Percentiles rank a stretch among this genome's conserved stretches.
Conservation (phyloP, 495 filamentous ascomycete species). For the Apodospora peruviana region DNA sequence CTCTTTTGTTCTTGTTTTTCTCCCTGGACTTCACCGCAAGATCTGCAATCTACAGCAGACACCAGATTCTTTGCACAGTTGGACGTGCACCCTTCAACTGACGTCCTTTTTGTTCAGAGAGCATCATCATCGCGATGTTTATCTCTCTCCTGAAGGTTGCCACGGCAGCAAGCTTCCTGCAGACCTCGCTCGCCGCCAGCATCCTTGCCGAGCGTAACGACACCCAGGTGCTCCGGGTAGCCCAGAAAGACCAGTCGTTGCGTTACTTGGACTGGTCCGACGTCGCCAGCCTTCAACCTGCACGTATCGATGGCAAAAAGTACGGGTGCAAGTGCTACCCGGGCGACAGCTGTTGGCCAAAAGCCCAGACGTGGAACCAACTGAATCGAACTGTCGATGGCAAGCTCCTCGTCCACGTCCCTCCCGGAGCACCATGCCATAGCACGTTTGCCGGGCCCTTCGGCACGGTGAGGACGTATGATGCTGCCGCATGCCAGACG, state of each 20-base stretch:
- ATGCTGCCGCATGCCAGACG: slow-evolving; percentile 21
- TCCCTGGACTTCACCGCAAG: not conserved
- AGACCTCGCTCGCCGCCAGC: too few relatives aligned
- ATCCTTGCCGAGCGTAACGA: too few relatives aligned
- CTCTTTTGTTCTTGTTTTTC: not conserved
- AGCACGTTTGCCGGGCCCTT: slow-evolving; percentile 17
- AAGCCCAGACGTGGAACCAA: slow-evolving; percentile 16
- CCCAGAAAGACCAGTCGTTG: too few relatives aligned
- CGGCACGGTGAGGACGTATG: slow-evolving; percentile 22
- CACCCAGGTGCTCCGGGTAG: too few relatives aligned
- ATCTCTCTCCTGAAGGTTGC: too few relatives aligned
- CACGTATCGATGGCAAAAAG: slow-evolving; percentile 11
- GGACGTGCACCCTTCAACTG: too few relatives aligned
- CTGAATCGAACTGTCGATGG: slow-evolving; percentile 27
- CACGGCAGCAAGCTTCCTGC: too few relatives aligned
- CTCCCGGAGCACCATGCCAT: slow-evolving; percentile 24
- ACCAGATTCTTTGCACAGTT: too few relatives aligned
- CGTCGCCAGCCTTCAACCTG: not conserved
- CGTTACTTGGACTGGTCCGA: slow-evolving; percentile 8
- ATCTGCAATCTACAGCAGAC: too few relatives aligned
- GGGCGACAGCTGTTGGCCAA: slow-evolving; percentile 31
- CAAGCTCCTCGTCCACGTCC: slow-evolving; percentile 17
- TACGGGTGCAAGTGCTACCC: slow-evolving; percentile 33
- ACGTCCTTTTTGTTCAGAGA: too few relatives aligned
- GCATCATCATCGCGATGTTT: too few relatives aligned